Conservation (phyloP, 2,329 filamentous ascomycete genomes). For the Xylaria sp. region DNA sequence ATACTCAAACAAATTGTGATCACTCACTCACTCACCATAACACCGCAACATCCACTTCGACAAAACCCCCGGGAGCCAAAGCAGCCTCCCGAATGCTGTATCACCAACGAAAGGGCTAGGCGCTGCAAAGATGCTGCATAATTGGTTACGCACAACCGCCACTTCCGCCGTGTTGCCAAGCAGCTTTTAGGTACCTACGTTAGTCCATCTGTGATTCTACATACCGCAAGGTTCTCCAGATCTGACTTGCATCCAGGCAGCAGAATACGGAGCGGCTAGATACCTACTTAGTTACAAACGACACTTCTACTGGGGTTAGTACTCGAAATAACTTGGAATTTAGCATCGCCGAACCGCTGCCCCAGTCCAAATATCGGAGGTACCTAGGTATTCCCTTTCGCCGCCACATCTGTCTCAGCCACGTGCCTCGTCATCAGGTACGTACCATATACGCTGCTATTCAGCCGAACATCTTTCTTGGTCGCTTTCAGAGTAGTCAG, state of each 20-base stretch:
- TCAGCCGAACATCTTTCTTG: background rate
- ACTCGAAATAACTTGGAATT: slow-evolving; percentile 18
- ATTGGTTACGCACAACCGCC: slow-evolving; percentile 21
- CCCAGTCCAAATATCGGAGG: no score
- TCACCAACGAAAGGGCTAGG: background rate
- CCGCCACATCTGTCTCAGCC: slow-evolving; percentile 13
- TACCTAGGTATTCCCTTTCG: background rate
- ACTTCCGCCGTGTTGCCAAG: slow-evolving; percentile 13
- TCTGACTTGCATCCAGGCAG: slow-evolving; percentile 34
- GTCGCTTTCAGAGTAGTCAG: background rate
- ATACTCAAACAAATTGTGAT: slow-evolving; percentile 27
- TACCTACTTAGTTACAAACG: background rate
- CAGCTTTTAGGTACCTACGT: slow-evolving; percentile 1
- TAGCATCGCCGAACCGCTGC: background rate
- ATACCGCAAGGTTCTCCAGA: slow-evolving; percentile 26
- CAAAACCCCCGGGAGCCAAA: slow-evolving; percentile 2
- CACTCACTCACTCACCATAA: slow-evolving; percentile 26
- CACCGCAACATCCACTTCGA: slow-evolving; percentile 25
- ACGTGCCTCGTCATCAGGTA: slow-evolving; percentile 16
- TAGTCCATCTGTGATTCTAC: no score
- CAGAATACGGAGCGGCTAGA: slow-evolving; percentile 20
- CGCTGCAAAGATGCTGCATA: slow-evolving; percentile 16
- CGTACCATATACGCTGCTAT: no score
- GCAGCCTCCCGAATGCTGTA: background rate
- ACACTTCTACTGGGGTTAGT: no score